Base-by-base conservation (phyloP, 2,329 filamentous ascomycete species). In the Achaetomium macrosporum region DNA sequence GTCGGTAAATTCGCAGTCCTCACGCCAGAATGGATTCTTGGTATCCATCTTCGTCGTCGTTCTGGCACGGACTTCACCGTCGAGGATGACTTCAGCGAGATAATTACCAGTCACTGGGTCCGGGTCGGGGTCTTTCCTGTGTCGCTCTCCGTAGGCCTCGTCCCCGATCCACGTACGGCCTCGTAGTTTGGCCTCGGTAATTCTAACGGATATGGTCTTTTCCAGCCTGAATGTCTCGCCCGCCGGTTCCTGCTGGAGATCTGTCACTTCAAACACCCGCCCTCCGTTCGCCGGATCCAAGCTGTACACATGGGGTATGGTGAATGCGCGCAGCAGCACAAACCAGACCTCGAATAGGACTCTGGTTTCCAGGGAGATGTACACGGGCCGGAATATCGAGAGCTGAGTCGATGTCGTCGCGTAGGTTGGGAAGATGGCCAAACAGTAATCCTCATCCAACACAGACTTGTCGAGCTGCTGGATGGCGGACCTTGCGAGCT, bases 301-400 rank as follows among this genome's bases (percentile, higher is more conserved):
- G 2, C 84, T 88, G 65, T 96, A 97, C 12, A 97, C 77, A 62
- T 96, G 90, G 0, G 93, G 92, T 42, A 95, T 85, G 0, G 92
- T 90, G 68, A 96, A 96, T 0, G 92, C 90, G 57, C 92, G 83
- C 30, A 99, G 70, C 10, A 99, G 74, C 7, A 96, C 91, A 63
- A 95, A 92, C 93, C 93, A 99, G 12, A 96, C 93, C 67, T 99
- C 93, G 63, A 95, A 96, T n/a, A 95, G 76, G 7, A 95, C 83
- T 40, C 91, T 82, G 25, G 83, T 91, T 61, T 97, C 92, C 42
- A 96, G 72, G 3, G 89, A 87, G 33, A 99, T 76, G 66, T 95
- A 96, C 35, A 97, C 84, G 0, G 93, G 92, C n/a, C 88, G 83
- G 54, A 90, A 84, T 29, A 92, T 81, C 7, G 87, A 86, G 51